A percentile compares a stretch with the other conserved stretches of the same genome.
Evolutionary conservation across 108 stramenopile genomes (phyloP).

Genomic region (Pseudonitzschia multiseries): DNA sequence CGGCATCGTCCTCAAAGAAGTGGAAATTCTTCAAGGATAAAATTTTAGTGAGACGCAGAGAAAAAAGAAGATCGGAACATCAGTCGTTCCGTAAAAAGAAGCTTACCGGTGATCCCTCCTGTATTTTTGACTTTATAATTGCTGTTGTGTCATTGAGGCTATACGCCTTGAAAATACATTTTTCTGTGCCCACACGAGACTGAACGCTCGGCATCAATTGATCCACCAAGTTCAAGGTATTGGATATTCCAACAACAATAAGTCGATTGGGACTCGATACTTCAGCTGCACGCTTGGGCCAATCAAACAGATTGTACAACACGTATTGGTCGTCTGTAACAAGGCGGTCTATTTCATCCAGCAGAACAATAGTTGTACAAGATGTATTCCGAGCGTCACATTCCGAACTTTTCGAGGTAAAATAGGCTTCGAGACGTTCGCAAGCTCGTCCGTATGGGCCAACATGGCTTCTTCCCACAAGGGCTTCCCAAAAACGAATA

Average conservation of each 20-base stretch:
- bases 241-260: slow-evolving; percentile 95
- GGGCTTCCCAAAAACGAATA: slow-evolving; percentile 72
- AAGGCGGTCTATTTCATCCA: slow-evolving; percentile 98
- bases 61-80: background rate
- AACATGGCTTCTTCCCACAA: slow-evolving; percentile 54
- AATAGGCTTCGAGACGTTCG: slow-evolving; percentile 57
- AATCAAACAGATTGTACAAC: slow-evolving; percentile 97
- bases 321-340: slow-evolving; percentile 92
- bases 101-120: slow-evolving; percentile 46
- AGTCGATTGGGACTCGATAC: slow-evolving; percentile 38
- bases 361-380: slow-evolving; percentile 63
- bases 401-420: slow-evolving; percentile 28
- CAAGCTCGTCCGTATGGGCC: slow-evolving; percentile 58
- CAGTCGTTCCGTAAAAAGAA: background rate
- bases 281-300: slow-evolving; percentile 71
- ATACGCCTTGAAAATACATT: slow-evolving; percentile 68
- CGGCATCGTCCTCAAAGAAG: slow-evolving; percentile 73
- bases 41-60: background rate
- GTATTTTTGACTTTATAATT: slow-evolving; percentile 70
- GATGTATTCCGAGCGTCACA: slow-evolving; percentile 8
- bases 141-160: slow-evolving; percentile 44
- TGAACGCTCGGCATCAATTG: slow-evolving; percentile 78
- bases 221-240: slow-evolving; percentile 97
- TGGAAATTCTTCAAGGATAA: slow-evolving; percentile 15
- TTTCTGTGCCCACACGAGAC: slow-evolving; percentile 70